Conservation (phyloP, 371 early-diverging fungal species). For the Chytridium lagenaria region DNA sequence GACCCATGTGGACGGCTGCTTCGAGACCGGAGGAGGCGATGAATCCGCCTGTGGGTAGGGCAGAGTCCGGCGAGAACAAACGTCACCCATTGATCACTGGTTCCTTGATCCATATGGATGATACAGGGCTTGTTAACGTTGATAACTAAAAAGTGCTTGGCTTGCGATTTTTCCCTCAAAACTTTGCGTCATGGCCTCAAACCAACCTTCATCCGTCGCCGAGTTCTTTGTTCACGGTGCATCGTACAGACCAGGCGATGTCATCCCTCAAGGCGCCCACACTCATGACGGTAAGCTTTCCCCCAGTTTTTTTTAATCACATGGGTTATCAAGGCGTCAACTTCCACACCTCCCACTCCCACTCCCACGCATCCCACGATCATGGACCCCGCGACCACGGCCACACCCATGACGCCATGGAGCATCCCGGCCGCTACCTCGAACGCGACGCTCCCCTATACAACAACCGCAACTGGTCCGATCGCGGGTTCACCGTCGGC, state of each 20-base stretch:
- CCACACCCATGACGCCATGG: constrained; percentile 89
- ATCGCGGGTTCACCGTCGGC: constrained; percentile 93
- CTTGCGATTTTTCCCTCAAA: too few relatives aligned
- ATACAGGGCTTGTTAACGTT: too few relatives aligned
- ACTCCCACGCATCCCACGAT: constrained; percentile 53
- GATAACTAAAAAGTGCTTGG: too few relatives aligned
- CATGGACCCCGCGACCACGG: constrained; percentile 70
- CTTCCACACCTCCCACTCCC: constrained; percentile 23
- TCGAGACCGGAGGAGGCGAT: constrained; percentile 53
- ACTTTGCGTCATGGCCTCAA: too few relatives aligned
- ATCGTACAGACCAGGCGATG: not conserved
- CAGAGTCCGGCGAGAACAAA: constrained; percentile 88
- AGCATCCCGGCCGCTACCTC: constrained; percentile 84
- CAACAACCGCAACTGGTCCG: constrained; percentile 81
- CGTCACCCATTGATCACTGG: constrained; percentile 72
- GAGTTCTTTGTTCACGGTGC: not conserved
- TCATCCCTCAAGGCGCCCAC: not conserved
- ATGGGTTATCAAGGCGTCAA: not conserved
- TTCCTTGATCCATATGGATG: too few relatives aligned
- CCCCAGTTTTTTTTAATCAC: not conserved
- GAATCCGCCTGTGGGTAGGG: constrained; percentile 84
- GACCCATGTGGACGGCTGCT: constrained; percentile 34
- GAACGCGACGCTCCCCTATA: constrained; percentile 77
- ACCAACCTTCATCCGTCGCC: too few relatives aligned
- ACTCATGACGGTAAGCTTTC: constrained; percentile 2